phyloP scores from a whole-genome alignment of 257 asterid species.

The Lantana camara region DNA sequence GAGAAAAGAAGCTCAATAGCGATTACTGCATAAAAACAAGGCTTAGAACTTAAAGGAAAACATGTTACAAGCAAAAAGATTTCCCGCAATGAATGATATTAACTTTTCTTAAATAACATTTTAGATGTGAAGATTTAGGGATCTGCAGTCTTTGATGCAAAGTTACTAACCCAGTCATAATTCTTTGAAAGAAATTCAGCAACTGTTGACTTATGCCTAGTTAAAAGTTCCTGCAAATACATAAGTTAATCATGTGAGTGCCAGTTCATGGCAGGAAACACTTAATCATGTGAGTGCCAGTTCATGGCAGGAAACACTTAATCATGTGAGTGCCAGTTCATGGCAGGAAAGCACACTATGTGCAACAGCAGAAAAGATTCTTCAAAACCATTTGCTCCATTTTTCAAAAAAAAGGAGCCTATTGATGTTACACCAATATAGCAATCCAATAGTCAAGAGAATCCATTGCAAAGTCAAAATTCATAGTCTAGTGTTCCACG shows the following conservation, averaged over 20 bases:
- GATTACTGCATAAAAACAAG: conserved; percentile 8
- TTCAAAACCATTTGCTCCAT: background rate
- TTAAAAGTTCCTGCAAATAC: conserved; percentile 68
- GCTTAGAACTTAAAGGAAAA: conserved; percentile 8
- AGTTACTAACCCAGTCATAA: conserved; percentile 70
- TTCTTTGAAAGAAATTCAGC: conserved; percentile 75
- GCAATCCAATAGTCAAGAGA: background rate
- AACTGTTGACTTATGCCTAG: conserved; percentile 87
- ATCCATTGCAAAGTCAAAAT: background rate
- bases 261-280: background rate
- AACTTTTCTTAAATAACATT: background rate
- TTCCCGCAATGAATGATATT: background rate
- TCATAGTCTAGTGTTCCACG: background rate
- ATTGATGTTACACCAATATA: conserved; percentile 1
- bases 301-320: background rate
- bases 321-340: conserved; percentile 14
- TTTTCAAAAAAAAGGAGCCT: background rate
- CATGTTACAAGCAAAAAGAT: conserved; percentile 3
- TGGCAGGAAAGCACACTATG: background rate
- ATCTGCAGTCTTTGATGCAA: background rate
- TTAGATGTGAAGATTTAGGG: background rate
- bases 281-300: conserved; percentile 13
- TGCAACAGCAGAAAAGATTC: conserved; percentile 18
- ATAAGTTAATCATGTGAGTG: conserved; percentile 7
- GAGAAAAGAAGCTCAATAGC: conserved; percentile 6